Base-by-base conservation (phyloP, 139 green algal genomes). In the Pleodorina starrii region DNA sequence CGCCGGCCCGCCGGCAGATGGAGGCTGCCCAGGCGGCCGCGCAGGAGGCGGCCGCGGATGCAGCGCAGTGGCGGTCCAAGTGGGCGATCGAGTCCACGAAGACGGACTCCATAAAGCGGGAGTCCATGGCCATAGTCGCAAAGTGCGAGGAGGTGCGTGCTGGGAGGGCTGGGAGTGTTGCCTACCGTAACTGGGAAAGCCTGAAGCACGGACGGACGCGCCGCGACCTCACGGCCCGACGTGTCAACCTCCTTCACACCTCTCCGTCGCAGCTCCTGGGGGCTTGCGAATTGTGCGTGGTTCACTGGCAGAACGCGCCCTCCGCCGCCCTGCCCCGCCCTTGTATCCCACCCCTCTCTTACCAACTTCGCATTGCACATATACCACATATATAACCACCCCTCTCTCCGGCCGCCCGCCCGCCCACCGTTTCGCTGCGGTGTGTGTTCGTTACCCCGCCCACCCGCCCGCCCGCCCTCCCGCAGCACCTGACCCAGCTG, bases 51-150 rank as follows among this genome's bases (percentile, higher is more conserved):
- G 32, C 27, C 12, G 51, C 42, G 11, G 89, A 92, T 19, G 76
- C 85, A 5, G 36, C 21, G 6, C 68, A 79, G 10, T 92, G 90
- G 90, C 89, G 89, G 32, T 78, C 59, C 81, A 92, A 94, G 50
- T 94, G 91, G 91, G 81, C 81, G 14, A 38, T 90, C 21, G 91
- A 94, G 85, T 50, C 36, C 32, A 87, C 84, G 23, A 94, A 94
- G 83, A 92, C 88, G 0, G 91, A 94, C 60, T 90, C 79, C 63
- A 88, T 94, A 46, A 94, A 94, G 88, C 77, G 89, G 1, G 91
- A 94, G 80, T 63, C 51, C 40, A 85, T 85, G 71, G 87, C 91
- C 38, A 90, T 93, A 35, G 75, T 93, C 25, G 88, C 79, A 43
- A 92, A 93, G 60, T 93, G 91, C 72, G 91, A 93, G 79, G 60